phyloP scores from a whole-genome alignment of 441 rosid genomes.

The Sinapis alba region DNA sequence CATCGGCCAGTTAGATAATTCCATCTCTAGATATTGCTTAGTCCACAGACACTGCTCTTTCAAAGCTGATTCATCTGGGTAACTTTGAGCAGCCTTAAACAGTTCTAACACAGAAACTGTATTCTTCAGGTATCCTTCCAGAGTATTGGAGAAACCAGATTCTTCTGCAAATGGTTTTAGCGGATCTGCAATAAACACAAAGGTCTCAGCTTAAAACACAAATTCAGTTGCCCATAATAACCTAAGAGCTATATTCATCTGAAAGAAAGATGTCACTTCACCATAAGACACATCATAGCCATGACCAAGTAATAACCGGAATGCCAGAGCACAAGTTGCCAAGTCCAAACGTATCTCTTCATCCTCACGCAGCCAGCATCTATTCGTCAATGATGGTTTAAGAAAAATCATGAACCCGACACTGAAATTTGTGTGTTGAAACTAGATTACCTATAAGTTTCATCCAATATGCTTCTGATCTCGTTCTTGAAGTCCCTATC shows the following conservation, averaged over 20 bases:
- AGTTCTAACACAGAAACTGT: conserved; percentile 59
- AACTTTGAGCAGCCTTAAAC: conserved; percentile 63
- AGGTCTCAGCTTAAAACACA: background rate
- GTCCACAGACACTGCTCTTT: conserved; percentile 60
- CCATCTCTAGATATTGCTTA: conserved; percentile 48
- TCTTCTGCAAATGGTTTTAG: conserved; percentile 55
- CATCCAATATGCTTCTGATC: conserved; percentile 52
- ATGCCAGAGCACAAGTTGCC: conserved; percentile 52
- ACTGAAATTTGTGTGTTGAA: background rate
- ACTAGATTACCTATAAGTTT: conserved; percentile 59
- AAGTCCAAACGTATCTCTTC: conserved; percentile 63
- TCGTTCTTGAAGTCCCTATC: conserved; percentile 64
- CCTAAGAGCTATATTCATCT: background rate
- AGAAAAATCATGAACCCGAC: background rate
- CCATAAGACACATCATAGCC: conserved; percentile 76
- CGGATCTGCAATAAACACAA: conserved; percentile 49
- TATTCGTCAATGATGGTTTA: conserved; percentile 40
- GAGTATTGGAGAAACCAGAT: conserved; percentile 52
- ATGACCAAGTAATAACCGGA: conserved; percentile 47
- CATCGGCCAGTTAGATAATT: conserved; percentile 43
- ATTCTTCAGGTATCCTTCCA: conserved; percentile 60
- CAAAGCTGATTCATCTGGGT: conserved; percentile 57
- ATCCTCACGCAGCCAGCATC: conserved; percentile 75
- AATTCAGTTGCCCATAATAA: background rate
- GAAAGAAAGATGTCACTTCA: conserved; percentile 31